Base-by-base conservation (phyloP, 352 stramenopile genomes). In the Thalassiosira allenii region DNA sequence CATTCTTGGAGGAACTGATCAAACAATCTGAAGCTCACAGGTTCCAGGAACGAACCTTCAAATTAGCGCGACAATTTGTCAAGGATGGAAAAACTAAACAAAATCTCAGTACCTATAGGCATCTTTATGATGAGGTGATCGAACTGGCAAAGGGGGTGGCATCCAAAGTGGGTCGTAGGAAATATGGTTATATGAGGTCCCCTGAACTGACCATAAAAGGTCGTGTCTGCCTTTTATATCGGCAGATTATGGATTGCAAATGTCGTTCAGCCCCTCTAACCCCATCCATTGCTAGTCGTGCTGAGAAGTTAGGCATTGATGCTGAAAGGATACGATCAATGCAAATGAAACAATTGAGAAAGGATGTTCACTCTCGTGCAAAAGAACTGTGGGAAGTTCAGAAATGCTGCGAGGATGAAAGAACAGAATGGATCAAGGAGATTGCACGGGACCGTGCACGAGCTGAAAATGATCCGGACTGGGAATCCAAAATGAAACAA, bases 341-440 rank as follows among this genome's bases (percentile, higher is more conserved):
- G 8, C 8, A 47, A 14, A 17, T 17, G 17, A 47, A 47, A 47
- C 17, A 8, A 47, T 17, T 47, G 37, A 8, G 37, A 8, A 8
- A 14, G 8, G 6, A 8, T n/a, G 11, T 57, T n/a, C 49, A 25
- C 20, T n/a, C 6, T 20, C 6, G 6, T 25, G 8, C 33, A 1
- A 44, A 57, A 12, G 14, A 52, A 1, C 44, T 70, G 5, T 81
- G 72, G 72, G 22, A 44, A 22, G 17, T 30, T 9, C 62, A 81
- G 44, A 81, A 81, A 14, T 2, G 43, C 8, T 12, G 20, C n/a
- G 27, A 47, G 29, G 23, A 34, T 0, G 4, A 32, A 2, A 1
- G 62, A 34, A 29, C 56, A 2, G 27, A 59, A 33, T 80, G 62
- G 52, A 32, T 74, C 0, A 30, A 68, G 12, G 6, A 63, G 9